Evolutionary conservation across 1,139 yeast species (phyloP).

Genomic region (Yamadazyma songkhlaensis): DNA sequence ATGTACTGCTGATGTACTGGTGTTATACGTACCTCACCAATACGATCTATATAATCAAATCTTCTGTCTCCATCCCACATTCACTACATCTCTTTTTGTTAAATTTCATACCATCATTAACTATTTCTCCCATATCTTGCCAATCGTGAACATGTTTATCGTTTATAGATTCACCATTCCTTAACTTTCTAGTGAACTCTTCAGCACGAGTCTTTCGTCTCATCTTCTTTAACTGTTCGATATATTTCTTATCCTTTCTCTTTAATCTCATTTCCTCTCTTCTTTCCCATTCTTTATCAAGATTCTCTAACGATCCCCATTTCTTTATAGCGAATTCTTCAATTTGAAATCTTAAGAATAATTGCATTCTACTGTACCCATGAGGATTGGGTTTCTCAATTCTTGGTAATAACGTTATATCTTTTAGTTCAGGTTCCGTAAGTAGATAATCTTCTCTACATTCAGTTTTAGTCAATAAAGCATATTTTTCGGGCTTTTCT

Average conservation of each 20-base stretch:
- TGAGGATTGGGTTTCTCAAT: slow-evolving; percentile 94
- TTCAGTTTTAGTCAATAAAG: slow-evolving; percentile 91
- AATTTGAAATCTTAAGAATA: slow-evolving; percentile 83
- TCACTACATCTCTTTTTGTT: slow-evolving; percentile 64
- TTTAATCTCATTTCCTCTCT: slow-evolving; percentile 71
- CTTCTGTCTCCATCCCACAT: slow-evolving; percentile 88
- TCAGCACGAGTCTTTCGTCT: slow-evolving; percentile 90
- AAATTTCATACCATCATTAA: slow-evolving; percentile 42
- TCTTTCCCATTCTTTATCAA: slow-evolving; percentile 90
- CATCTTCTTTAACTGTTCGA: slow-evolving; percentile 77
- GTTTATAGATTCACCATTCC: slow-evolving; percentile 52
- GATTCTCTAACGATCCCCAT: slow-evolving; percentile 89
- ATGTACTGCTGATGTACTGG: background rate
- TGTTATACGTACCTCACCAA: no score
- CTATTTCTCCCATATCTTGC: slow-evolving; percentile 44
- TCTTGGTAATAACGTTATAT: slow-evolving; percentile 63
- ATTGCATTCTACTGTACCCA: slow-evolving; percentile 90
- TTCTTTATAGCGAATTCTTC: slow-evolving; percentile 90
- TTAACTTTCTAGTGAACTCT: slow-evolving; percentile 69
- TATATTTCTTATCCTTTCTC: slow-evolving; percentile 77
- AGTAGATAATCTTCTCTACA: slow-evolving; percentile 87
- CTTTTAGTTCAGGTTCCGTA: slow-evolving; percentile 89
- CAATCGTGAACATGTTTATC: slow-evolving; percentile 75
- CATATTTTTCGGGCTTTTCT: slow-evolving; percentile 78
- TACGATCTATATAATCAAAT: slow-evolving; percentile 32